Evolutionary conservation across 140 eudicot species (phyloP), one percentile per base, ranked within the genome.

Genomic region (Cichorium intybus): DNA sequence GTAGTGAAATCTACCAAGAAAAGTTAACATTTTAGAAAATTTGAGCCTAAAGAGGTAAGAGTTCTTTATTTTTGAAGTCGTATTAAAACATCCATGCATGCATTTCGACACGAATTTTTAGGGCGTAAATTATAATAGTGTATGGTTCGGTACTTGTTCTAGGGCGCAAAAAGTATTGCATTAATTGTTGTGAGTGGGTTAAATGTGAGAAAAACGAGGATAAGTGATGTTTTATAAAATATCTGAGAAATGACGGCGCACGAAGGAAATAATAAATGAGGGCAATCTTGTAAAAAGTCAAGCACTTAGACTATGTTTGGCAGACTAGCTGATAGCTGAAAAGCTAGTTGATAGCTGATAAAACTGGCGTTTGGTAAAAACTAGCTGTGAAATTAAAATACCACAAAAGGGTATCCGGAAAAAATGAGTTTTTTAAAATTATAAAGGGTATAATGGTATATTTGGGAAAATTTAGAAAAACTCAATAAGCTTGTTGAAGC

Each of bases 21-120:
- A 65, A 52, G 33, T 31, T 43, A 27, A 41, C 9, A 15, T 3
- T 20, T 21, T 24, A 10, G 15, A 33, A 11, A 65, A 12, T 47
- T 65, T 49, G 37, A 74, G 47, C 61, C 41, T 58, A 34, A 55
- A 56, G 70, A 48, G 79, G 79, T 66, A 74, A 24, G 49, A 14
- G 18, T 43, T 20, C 9, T 51, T 58, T 47, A 34, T 70, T 27
- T 34, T 37, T 45, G 8, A 10, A 41, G 48, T 14, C 6, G 48
- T 41, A 41, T 18, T 14, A 41, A 41, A 41, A 41, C 48, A 14
- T 41, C 48, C 48, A 41, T 41, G 18, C 48, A 41, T 41, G 48
- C 17, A 41, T 11, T 41, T 41, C 48, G 3, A 41, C 48, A 41
- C 48, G 48, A 3, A 3, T 41, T 41, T 15, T 11, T 41, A 41